Conservation (phyloP, 2,329 filamentous ascomycete species). For the Coleophoma cylindrospora region DNA sequence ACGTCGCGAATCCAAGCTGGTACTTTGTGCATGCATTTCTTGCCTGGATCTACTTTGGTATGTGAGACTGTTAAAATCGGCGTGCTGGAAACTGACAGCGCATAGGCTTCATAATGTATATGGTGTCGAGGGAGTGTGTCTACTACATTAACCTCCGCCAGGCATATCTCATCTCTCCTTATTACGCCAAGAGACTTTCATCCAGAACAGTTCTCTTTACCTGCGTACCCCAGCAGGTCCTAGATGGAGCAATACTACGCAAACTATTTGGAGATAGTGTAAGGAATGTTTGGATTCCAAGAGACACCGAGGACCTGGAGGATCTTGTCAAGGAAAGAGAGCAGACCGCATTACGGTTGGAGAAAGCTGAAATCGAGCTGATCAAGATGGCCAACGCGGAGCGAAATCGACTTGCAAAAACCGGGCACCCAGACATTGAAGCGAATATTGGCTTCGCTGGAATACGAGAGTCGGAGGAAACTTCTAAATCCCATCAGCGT, state of each 20-base stretch:
- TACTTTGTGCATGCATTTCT: constrained; percentile 57
- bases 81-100: background rate
- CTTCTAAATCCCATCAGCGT: background rate
- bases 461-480: background rate
- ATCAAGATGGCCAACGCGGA: constrained; percentile 53
- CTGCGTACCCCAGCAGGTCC: constrained; percentile 55
- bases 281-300: constrained; percentile 59
- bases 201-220: constrained; percentile 65
- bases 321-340: constrained; percentile 56
- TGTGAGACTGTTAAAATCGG: background rate
- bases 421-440: constrained; percentile 33
- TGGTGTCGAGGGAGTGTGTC: constrained; percentile 60
- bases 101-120: constrained; percentile 55
- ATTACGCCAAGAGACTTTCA: constrained; percentile 59
- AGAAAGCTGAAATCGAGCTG: constrained; percentile 58
- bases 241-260: constrained; percentile 51
- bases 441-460: background rate
- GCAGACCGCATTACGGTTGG: constrained; percentile 53
- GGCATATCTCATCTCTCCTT: constrained; percentile 61
- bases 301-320: constrained; percentile 52
- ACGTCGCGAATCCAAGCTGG: constrained; percentile 43
- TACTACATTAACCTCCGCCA: constrained; percentile 67
- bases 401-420: constrained; percentile 48
- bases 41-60: constrained; percentile 57
- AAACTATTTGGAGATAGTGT: constrained; percentile 57